A percentile compares a stretch with the other conserved stretches of the same genome.
Evolutionary conservation across 176 grass and related monocot species (phyloP).

Genomic region (Thalia dealbata): DNA sequence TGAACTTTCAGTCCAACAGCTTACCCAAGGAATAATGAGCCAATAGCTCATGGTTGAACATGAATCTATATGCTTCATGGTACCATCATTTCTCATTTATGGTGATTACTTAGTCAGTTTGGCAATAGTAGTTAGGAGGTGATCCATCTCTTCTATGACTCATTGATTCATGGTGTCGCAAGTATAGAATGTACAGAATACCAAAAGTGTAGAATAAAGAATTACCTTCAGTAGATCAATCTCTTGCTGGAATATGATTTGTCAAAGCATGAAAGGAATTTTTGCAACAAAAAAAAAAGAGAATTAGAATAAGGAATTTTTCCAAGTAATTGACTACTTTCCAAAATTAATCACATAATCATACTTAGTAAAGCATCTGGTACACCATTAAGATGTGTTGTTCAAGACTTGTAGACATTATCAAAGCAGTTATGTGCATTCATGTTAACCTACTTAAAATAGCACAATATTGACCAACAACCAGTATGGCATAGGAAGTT

Average conservation of each 20-base stretch:
- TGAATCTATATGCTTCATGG: background rate
- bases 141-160: background rate
- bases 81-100: too few species aligned
- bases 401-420: background rate
- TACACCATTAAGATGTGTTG: background rate
- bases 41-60: too few species aligned
- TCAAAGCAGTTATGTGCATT: background rate
- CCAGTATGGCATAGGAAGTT: too few species aligned
- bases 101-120: background rate
- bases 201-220: conserved; percentile 4
- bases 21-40: background rate
- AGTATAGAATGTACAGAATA: conserved; percentile 1
- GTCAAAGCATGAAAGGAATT: conserved; percentile 13
- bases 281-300: conserved; percentile 16
- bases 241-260: conserved; percentile 72
- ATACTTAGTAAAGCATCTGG: background rate
- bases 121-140: background rate
- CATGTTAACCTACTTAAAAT: too few species aligned
- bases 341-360: background rate
- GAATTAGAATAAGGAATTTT: conserved; percentile 14
- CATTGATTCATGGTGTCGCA: background rate
- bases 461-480: too few species aligned
- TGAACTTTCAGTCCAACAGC: background rate
- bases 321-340: background rate
- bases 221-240: conserved; percentile 97